These are phyloP conservation scores for Kodamaea sp. DNA, from an alignment of 1,139 yeast species.

Conservation along the genomic window DNA sequence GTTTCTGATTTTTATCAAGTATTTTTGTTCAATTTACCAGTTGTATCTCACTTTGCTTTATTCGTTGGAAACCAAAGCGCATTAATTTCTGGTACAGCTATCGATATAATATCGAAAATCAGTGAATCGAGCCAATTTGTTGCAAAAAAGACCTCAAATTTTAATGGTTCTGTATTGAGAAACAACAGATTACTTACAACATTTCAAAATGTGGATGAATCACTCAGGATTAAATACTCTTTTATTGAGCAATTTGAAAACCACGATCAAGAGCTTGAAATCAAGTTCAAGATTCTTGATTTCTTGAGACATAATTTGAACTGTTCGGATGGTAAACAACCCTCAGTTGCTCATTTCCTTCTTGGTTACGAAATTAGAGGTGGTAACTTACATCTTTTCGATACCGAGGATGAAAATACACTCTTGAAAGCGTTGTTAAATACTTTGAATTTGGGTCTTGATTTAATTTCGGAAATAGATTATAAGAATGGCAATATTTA, in stretches of 20 bases:
- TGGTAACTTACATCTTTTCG: slow-evolving; percentile 21
- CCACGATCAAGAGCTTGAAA: slow-evolving; percentile 32
- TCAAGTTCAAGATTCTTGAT: slow-evolving; percentile 57
- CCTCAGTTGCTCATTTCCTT: slow-evolving; percentile 67
- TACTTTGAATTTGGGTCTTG: slow-evolving; percentile 47
- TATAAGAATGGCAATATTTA: slow-evolving; percentile 34
- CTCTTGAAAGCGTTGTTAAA: slow-evolving; percentile 52
- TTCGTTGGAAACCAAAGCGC: slow-evolving; percentile 59
- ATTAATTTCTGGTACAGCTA: slow-evolving; percentile 49
- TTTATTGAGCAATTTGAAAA: slow-evolving; percentile 68
- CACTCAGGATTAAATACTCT: slow-evolving; percentile 63
- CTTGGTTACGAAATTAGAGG: slow-evolving; percentile 59
- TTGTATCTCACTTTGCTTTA: slow-evolving; percentile 67
- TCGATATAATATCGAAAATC: slow-evolving; percentile 51
- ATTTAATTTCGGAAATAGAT: slow-evolving; percentile 36
- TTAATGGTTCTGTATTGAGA: slow-evolving; percentile 39
- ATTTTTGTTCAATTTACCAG: slow-evolving; percentile 60
- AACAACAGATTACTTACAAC: slow-evolving; percentile 69
- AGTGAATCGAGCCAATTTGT: slow-evolving; percentile 50
- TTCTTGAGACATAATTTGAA: slow-evolving; percentile 54
- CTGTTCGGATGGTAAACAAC: slow-evolving; percentile 32
- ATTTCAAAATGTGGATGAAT: slow-evolving; percentile 71
- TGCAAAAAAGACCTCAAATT: slow-evolving; percentile 22
- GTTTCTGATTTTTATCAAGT: slow-evolving; percentile 66
- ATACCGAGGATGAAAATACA: slow-evolving; percentile 30